Base-by-base conservation (phyloP, 257 asterid species). In the Asclepias syriaca region DNA sequence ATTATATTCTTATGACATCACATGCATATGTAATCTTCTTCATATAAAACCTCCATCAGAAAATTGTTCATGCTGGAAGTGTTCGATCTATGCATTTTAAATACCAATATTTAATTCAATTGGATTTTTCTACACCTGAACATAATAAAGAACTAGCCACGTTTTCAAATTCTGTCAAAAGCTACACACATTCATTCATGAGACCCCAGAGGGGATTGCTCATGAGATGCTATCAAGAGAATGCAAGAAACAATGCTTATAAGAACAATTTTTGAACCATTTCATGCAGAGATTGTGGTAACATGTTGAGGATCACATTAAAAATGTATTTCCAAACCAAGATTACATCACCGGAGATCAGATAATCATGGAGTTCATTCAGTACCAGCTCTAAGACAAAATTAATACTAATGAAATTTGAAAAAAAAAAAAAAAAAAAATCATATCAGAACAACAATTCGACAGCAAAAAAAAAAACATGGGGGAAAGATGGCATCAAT, bases 291-390 rank as follows among this genome's bases (percentile, higher is more conserved):
- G 21, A 8, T 19, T 2, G 12, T 43, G 29, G 24, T 27, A 66
- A 1, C 72, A 29, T 27, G 12, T 24, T 66, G 32, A 55, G 34
- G 16, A 66, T 63, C 60, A 48, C 8, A 43, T 60, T 6, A 49
- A 70, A 69, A 18, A 48, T 4, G 29, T 14, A 63, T 14, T 22
- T 27, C 39, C 1, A 56, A 60, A 10, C 7, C 43, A 24, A 19
- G 68, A 74, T 66, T 57, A 51, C 49, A 58, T 21, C 18, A 14
- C 10, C 48, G 34, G 53, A 56, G 61, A 50, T 57, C 21, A 69
- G 15, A 53, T 39, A 51, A 18, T 34, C 50, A 11, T 32, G 46
- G 56, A 13, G 46, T 5, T 14, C 21, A 61, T 61, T 12, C 37
- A 45, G 13, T 68, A 27, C 16, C 45, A 22, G 22, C 49, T 40